Base-by-base conservation (phyloP, 139 green algal species). In the Asterochloris sp. region DNA sequence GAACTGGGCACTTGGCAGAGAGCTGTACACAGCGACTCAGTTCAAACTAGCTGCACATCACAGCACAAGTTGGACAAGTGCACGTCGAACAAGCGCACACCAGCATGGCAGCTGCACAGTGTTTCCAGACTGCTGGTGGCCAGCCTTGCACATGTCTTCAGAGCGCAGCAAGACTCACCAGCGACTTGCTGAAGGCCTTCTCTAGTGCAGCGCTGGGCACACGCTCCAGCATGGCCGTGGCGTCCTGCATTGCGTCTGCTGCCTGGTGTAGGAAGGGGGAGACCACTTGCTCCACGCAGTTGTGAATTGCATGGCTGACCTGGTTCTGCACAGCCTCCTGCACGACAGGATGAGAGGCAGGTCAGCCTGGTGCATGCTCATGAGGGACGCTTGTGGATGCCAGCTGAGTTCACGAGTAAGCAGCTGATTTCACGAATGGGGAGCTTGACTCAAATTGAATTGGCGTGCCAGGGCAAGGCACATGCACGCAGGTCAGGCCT, bases 181-280 rank as follows among this genome's bases (percentile, higher is more conserved):
- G 60, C 21, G 76, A 80, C 76, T 80, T 80, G 60, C 76, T 80
- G 76, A 80, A 80, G 23, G 76, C 76, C 23, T 80, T 80, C 14
- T 80, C 76, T 21, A 80, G 24, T 13, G 68, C 67, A 17, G 76
- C 76, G 12, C 76, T 80, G 10, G 76, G 76, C 60, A 80, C 24
- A 0, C 76, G 76, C 54, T 80, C 76, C 12, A 80, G 67, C 13
- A 80, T 62, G 24, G 67, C 76, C n/a, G 60, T 80, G 54, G 76
- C 76, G 24, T 61, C 67, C 54, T 80, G 60, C 76, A 80, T 80
- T 10, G 60, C 76, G 13, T 80, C 54, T 29, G 76, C 54, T 23
- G 76, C 76, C 23, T 69, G 76, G 24, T 80, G 24, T n/a, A 80
- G 24, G 24, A 80, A 80, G 23, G 76, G 76, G 10, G 60, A 69